Percentiles rank a stretch among this genome's conserved stretches.
These are phyloP conservation scores for Acanthamoeba royreba DNA, from an alignment of 208 protist species.

Conservation along the genomic window DNA sequence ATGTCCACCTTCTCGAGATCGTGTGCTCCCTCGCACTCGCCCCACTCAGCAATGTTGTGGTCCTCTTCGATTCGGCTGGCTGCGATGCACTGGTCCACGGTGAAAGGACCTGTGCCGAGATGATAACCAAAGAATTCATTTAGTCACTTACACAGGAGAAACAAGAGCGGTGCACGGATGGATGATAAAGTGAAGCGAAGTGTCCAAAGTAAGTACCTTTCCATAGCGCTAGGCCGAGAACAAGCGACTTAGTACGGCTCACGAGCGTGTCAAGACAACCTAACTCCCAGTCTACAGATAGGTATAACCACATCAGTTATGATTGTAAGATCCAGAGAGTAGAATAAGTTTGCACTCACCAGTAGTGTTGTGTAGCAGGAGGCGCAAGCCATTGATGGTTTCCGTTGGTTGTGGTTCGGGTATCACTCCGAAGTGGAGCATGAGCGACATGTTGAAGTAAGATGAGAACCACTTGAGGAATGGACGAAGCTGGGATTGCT, in stretches of 20 bases:
- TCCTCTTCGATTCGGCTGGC: constrained; percentile 47
- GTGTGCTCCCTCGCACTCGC: constrained; percentile 34
- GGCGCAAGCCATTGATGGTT: constrained; percentile 32
- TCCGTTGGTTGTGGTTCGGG: constrained; percentile 6
- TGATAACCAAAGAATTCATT: neutral
- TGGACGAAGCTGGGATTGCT: neutral
- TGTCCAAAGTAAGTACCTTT: too few species aligned
- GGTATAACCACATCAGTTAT: too few species aligned
- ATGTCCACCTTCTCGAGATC: constrained; percentile 35
- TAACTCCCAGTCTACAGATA: neutral
- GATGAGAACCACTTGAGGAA: constrained; percentile 46
- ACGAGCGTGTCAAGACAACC: constrained; percentile 30
- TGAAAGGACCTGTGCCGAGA: neutral
- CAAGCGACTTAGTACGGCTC: constrained; percentile 34
- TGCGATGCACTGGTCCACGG: neutral
- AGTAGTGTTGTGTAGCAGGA: constrained; percentile 33
- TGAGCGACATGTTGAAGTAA: constrained; percentile 20
- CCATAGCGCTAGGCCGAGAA: constrained; percentile 16
- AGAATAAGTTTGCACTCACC: neutral
- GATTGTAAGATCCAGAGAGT: neutral
- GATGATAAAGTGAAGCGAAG: neutral
- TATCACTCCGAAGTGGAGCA: constrained; percentile 30
- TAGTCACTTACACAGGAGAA: neutral
- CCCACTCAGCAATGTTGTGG: constrained; percentile 31
- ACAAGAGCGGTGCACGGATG: neutral